Evolutionary conservation across 371 early-diverging fungal species (phyloP), one percentile per base, ranked within the genome.

Genomic region (Mortierella sp.): DNA sequence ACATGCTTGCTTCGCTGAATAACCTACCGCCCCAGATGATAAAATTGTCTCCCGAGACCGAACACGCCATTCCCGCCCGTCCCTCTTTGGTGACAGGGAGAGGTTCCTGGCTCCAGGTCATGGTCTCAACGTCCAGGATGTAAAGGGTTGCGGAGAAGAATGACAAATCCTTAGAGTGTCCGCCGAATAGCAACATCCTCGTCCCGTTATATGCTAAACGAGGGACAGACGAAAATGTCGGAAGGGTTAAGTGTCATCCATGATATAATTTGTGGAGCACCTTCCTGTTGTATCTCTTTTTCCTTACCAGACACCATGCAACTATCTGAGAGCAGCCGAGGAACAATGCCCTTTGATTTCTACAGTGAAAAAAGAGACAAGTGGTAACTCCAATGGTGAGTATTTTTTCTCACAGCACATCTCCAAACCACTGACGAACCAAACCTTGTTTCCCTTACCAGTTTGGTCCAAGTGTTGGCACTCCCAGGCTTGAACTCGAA

Each of bases 11-110:
- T 49, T 4, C 0, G 3, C 14, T 49, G 49, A 18, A 18, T 16
- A 18, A 49, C 21, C 18, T 46, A 35, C 79, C 79, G 7, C 79
- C 79, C 74, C 71, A 74, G 35, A 56, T 41, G 21, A 79, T 70
- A 38, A 79, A 74, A 32, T 48, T 68, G 56, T 79, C 71, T 10
- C 70, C 74, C 0, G 79, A 35, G 14, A 70, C 70, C 2, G 75
- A 56, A 44, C 79, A 79, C 32, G 74, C 75, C n/a, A 65, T 49
- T 44, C 55, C 70, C 8, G 55, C 56, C 1, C 79, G 74, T 3
- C 35, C 65, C 24, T 55, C 54, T 11, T 18, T 4, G 0, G 32
- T 21, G 0, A 44, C 71, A 4, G 54, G 70, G 41, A 32, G 46
- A 0, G 12, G 21, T 27, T 75, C 79, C 24, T 35, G 65, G 7